Conservation (phyloP, 257 asterid species). For the Paulownia fortunei region DNA sequence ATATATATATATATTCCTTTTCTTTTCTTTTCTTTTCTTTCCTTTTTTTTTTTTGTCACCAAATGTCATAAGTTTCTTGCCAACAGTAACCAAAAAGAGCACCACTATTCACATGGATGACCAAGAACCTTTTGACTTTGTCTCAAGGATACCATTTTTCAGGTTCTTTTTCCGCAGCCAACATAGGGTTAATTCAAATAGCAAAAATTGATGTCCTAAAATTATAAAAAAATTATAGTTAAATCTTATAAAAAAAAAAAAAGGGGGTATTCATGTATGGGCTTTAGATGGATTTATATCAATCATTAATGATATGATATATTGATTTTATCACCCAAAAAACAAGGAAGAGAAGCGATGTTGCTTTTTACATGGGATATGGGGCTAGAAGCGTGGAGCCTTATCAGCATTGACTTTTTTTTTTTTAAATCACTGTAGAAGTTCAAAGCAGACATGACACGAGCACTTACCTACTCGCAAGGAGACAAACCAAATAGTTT, state of each 20-base stretch:
- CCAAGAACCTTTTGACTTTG: conserved; percentile 17
- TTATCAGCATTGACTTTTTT: conserved; percentile 38
- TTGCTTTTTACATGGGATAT: neutral
- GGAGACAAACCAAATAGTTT: neutral
- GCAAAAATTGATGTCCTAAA: no score
- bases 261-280: neutral
- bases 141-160: neutral
- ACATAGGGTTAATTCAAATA: no score
- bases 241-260: no score
- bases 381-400: conserved; percentile 18
- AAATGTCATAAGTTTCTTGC: conserved; percentile 33
- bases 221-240: no score
- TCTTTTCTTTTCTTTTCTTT: neutral
- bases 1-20: no score
- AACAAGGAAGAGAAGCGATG: neutral
- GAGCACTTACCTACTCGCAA: neutral
- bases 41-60: neutral
- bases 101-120: conserved; percentile 33
- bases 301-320: neutral
- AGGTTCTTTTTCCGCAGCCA: no score
- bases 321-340: neutral
- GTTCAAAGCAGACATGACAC: conserved; percentile 22
- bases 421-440: neutral
- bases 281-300: neutral
- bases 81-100: conserved; percentile 23